Percentiles rank a stretch among this genome's conserved stretches.
These are phyloP conservation scores for Starmera stellimalicola DNA, from an alignment of 1,139 yeast species.

Conservation along the genomic window DNA sequence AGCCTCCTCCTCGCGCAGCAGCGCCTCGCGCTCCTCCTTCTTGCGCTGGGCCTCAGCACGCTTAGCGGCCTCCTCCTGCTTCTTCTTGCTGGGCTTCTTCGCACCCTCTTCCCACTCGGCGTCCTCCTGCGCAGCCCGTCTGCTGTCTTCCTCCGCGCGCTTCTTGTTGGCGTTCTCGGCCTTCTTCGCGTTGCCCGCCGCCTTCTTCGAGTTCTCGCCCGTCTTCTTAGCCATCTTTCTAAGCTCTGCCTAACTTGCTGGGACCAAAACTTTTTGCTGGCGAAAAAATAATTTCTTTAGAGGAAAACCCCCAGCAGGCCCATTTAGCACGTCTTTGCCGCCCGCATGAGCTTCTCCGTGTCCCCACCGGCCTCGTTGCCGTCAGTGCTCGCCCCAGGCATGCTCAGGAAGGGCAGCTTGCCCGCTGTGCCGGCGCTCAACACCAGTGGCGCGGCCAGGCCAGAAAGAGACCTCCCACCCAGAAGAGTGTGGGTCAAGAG, in stretches of 20 bases:
- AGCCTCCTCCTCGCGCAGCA: slow-evolving; percentile 56
- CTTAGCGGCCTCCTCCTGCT: slow-evolving; percentile 51
- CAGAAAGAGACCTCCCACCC: not conserved
- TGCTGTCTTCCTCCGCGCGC: slow-evolving; percentile 41
- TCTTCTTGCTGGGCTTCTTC: slow-evolving; percentile 62
- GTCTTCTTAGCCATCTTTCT: slow-evolving; percentile 49
- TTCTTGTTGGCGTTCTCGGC: slow-evolving; percentile 60
- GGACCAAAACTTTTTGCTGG: not conserved
- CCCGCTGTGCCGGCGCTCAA: slow-evolving; percentile 5
- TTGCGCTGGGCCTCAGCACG: slow-evolving; percentile 56
- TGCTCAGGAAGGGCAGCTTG: slow-evolving; percentile 1
- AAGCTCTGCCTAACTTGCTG: not conserved
- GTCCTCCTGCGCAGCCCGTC: slow-evolving; percentile 46
- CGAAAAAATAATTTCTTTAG: too few relatives aligned
- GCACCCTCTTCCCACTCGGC: slow-evolving; percentile 66
- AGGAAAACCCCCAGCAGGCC: too few relatives aligned
- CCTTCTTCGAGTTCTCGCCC: slow-evolving; percentile 54
- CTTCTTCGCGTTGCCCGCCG: slow-evolving; percentile 63
- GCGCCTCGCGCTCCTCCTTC: slow-evolving; percentile 54
- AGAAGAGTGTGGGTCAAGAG: slow-evolving; percentile 58
- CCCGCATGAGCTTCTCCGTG: too few relatives aligned
- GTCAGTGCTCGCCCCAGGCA: too few relatives aligned
- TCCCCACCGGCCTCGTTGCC: too few relatives aligned
- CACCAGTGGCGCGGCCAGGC: slow-evolving; percentile 2
- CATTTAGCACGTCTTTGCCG: too few relatives aligned